These are phyloP conservation scores for Metschnikowia orientalis DNA, from an alignment of 805 yeast species.

Conservation along the genomic window DNA sequence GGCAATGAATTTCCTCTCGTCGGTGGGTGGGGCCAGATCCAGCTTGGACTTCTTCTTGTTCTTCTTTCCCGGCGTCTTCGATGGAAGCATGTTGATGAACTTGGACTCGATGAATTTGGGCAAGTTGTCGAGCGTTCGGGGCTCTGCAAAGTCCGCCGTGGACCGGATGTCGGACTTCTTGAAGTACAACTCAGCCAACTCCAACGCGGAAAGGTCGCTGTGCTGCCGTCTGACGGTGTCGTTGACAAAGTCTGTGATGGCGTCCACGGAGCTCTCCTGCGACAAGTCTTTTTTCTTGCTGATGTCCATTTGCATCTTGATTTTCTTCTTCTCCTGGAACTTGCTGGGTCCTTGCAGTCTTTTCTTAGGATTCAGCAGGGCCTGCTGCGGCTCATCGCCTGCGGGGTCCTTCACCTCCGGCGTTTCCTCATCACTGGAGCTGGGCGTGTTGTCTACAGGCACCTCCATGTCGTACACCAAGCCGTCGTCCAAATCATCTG, in stretches of 20 bases:
- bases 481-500: conserved; percentile 81
- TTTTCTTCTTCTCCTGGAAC: conserved; percentile 58
- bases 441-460: conserved; percentile 11
- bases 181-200: conserved; percentile 62
- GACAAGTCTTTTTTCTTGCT: conserved; percentile 56
- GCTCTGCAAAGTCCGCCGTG: conserved; percentile 51
- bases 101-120: conserved; percentile 49
- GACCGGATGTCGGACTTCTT: conserved; percentile 55
- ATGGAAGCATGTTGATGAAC: conserved; percentile 45
- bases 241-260: conserved; percentile 66
- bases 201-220: conserved; percentile 69
- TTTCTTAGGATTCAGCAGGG: conserved; percentile 19
- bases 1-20: conserved; percentile 44
- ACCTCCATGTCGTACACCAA: conserved; percentile 54
- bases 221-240: conserved; percentile 53
- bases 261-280: conserved; percentile 45
- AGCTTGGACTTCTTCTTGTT: conserved; percentile 26
- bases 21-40: conserved; percentile 15
- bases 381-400: conserved; percentile 8
- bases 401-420: conserved; percentile 5
- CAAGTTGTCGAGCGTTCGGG: conserved; percentile 54
- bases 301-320: conserved; percentile 62
- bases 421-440: conserved; percentile 12
- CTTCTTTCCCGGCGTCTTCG: conserved; percentile 23
- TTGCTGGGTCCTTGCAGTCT: conserved; percentile 33